Evolutionary conservation across 345 rosid genomes (phyloP).

Genomic region (Rhodamnia argentea): DNA sequence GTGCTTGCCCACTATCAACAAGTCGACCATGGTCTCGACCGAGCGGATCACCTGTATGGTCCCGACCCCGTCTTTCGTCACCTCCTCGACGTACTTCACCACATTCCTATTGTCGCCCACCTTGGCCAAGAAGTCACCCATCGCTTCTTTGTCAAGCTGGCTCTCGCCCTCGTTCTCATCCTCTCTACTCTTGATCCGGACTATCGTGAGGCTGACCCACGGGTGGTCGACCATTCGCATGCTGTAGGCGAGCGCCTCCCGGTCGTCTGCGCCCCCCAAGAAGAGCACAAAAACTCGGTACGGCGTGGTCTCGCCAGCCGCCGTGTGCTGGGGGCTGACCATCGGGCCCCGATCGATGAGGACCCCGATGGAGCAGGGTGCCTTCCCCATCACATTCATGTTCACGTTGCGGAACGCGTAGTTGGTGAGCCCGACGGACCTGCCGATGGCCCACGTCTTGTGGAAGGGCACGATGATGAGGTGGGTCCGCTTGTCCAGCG

Average conservation of each 20-base stretch:
- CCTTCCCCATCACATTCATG: slow-evolving; percentile 7
- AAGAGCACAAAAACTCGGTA: slow-evolving; percentile 16
- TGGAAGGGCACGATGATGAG: slow-evolving; percentile 50
- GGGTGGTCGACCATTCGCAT: slow-evolving; percentile 20
- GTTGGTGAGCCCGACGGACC: slow-evolving; percentile 1
- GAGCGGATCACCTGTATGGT: slow-evolving; percentile 1
- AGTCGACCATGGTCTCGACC: slow-evolving; percentile 1
- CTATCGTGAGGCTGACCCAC: slow-evolving; percentile 1
- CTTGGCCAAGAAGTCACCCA: slow-evolving; percentile 1
- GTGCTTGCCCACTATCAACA: slow-evolving; percentile 12
- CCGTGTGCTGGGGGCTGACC: background rate
- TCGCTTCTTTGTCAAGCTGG: slow-evolving; percentile 11
- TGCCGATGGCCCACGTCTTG: slow-evolving; percentile 3
- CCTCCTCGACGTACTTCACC: background rate
- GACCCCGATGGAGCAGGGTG: slow-evolving; percentile 24
- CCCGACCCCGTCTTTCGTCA: slow-evolving; percentile 5
- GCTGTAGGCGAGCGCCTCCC: slow-evolving; percentile 26
- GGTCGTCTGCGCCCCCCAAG: slow-evolving; percentile 33
- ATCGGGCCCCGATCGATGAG: slow-evolving; percentile 20
- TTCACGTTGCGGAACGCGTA: slow-evolving; percentile 11
- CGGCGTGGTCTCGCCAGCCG: background rate
- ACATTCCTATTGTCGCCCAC: background rate
- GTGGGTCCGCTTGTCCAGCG: slow-evolving; percentile 43
- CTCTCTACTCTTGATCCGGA: slow-evolving; percentile 3
- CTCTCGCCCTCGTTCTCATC: background rate